A percentile compares a stretch with the other conserved stretches of the same genome.
phyloP scores from a whole-genome alignment of 352 stramenopile species.

The Pythium myriotylum region DNA sequence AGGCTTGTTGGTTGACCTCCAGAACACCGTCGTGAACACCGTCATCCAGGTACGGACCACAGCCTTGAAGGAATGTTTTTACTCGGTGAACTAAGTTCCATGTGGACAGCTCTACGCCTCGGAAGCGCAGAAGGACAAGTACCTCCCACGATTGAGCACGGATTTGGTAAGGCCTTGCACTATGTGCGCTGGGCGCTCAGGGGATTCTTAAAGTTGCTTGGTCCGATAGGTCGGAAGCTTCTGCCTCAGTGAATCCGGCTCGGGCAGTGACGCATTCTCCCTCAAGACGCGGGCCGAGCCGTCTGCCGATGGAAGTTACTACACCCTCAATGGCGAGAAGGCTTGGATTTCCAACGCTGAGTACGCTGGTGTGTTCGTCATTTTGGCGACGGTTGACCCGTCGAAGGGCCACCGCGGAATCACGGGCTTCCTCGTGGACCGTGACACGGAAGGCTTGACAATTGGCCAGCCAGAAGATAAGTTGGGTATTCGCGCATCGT shows the following conservation, averaged over 20 bases:
- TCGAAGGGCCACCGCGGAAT: slow-evolving; percentile 96
- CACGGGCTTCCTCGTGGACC: slow-evolving; percentile 98
- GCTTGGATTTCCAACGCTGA: slow-evolving; percentile 98
- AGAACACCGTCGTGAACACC: slow-evolving; percentile 96
- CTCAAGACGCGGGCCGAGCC: slow-evolving; percentile 91
- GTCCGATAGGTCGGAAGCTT: slow-evolving; percentile 91
- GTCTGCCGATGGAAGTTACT: slow-evolving; percentile 92
- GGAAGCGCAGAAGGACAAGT: slow-evolving; percentile 85
- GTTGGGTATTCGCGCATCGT: slow-evolving; percentile 95
- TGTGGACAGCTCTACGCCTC: slow-evolving; percentile 56
- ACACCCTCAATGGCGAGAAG: slow-evolving; percentile 96
- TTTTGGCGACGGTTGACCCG: slow-evolving; percentile 95
- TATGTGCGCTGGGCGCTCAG: not conserved
- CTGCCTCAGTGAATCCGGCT: slow-evolving; percentile 94
- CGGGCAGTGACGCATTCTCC: slow-evolving; percentile 96
- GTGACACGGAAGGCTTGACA: slow-evolving; percentile 90
- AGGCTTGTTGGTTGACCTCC: slow-evolving; percentile 94
- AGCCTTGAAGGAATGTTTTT: not conserved
- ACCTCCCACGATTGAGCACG: slow-evolving; percentile 77
- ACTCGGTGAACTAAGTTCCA: not conserved
- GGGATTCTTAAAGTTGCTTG: not conserved
- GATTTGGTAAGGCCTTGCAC: slow-evolving; percentile 53
- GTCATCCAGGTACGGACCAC: slow-evolving; percentile 75
- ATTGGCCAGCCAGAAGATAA: slow-evolving; percentile 97
- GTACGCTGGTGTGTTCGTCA: slow-evolving; percentile 95